phyloP scores from a whole-genome alignment of 176 grass and related monocot genomes.

The Musa acuminata region DNA sequence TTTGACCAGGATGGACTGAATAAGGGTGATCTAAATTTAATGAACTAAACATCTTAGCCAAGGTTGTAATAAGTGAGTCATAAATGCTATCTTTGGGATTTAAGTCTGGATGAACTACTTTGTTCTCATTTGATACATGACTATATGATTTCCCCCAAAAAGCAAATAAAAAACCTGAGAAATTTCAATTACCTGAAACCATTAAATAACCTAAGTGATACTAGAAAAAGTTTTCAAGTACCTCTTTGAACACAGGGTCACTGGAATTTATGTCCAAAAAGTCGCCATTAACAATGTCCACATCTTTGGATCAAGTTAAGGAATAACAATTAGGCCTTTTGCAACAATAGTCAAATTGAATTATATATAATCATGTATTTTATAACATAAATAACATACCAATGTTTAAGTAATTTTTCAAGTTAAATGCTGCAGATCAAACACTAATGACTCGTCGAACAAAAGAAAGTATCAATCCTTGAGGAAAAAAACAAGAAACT shows the following conservation, averaged over 20 bases:
- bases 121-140: too few species aligned
- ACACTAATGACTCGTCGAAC: too few species aligned
- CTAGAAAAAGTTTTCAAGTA: constrained; percentile 25
- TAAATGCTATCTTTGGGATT: background rate
- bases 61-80: background rate
- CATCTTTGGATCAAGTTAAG: constrained; percentile 53
- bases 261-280: constrained; percentile 67
- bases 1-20: too few species aligned
- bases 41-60: background rate
- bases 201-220: background rate
- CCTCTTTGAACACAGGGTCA: constrained; percentile 54
- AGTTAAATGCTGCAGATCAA: background rate
- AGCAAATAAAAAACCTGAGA: background rate
- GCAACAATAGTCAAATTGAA: background rate
- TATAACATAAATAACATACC: background rate
- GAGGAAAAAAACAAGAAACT: too few species aligned
- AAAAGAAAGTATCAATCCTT: background rate
- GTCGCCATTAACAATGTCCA: constrained; percentile 53
- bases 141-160: background rate
- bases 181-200: background rate
- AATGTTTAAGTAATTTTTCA: background rate
- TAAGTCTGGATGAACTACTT: background rate
- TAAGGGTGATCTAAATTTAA: too few species aligned
- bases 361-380: background rate
- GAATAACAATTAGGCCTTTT: background rate